Evolutionary conservation across 371 early-diverging fungal species (phyloP).

Genomic region (Umbelopsis sp.): DNA sequence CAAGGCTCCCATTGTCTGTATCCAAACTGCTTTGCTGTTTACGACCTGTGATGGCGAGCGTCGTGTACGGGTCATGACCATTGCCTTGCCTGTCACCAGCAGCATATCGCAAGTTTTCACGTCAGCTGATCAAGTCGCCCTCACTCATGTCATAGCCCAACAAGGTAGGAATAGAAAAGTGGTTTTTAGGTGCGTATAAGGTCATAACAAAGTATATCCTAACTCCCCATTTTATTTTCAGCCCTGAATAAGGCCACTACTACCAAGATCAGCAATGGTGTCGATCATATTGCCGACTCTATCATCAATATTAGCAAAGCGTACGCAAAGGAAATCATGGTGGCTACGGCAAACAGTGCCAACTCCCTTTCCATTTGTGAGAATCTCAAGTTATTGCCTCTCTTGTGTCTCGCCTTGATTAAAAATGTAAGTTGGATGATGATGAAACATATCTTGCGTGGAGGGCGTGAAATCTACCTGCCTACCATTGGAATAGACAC

Average conservation of each 20-base stretch:
- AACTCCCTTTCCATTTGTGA: conserved; percentile 67
- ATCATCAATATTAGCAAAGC: conserved; percentile 66
- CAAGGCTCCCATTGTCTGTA: conserved; percentile 63
- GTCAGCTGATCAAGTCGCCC: conserved; percentile 70
- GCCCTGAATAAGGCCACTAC: conserved; percentile 71
- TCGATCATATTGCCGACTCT: conserved; percentile 71
- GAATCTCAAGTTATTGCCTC: conserved; percentile 71
- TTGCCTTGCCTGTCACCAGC: conserved; percentile 76
- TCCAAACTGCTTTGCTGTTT: conserved; percentile 89
- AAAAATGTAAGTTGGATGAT: conserved; percentile 53
- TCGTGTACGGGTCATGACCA: conserved; percentile 83
- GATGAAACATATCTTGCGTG: neutral
- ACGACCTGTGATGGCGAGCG: conserved; percentile 76
- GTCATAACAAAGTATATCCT: neutral
- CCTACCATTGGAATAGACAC: too few relatives aligned
- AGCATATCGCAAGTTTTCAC: conserved; percentile 72
- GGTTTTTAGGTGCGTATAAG: too few relatives aligned
- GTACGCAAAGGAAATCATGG: conserved; percentile 65
- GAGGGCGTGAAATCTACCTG: too few relatives aligned
- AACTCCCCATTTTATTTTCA: conserved; percentile 16
- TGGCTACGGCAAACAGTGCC: conserved; percentile 55
- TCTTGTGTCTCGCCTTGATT: conserved; percentile 64
- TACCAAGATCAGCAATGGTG: conserved; percentile 75
- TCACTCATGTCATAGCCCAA: conserved; percentile 65
- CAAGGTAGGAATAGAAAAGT: conserved; percentile 52